Base-by-base conservation (phyloP, 1,284 basidiomycete genomes). In the Erythrobasidium hasegawianum region DNA sequence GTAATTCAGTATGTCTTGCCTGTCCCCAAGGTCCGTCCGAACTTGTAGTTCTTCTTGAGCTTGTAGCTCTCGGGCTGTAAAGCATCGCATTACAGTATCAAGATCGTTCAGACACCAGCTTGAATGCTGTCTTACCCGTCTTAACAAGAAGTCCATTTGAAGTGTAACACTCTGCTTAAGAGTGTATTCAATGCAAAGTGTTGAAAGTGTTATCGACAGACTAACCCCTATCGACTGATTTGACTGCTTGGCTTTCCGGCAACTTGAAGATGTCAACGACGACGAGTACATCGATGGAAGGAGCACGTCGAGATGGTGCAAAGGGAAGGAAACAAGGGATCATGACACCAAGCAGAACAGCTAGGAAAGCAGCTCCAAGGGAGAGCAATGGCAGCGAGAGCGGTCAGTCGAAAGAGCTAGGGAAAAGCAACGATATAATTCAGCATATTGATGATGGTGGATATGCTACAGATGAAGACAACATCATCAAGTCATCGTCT, bases 21-120 rank as follows among this genome's bases (percentile, higher is more conserved):
- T 43, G n/a, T 65, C 45, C 91, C 91, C 1, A 94, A 80, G 14
- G 86, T 81, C 40, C 86, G 82, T 4, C 64, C 58, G 55, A 73
- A 72, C 16, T 62, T 60, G 68, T 70, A 74, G 29, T 71, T 64
- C 54, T 73, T 73, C 64, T 74, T 74, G 52, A 67, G 60, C 22
- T 64, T 67, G 59, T 73, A 74, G 7, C 64, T 67, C 27, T 69
- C 68, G 18, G 73, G 71, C 72, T 74, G 62, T 52, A 5, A n/a
- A 27, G 38, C 45, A 29, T 13, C 20, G 20, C 22, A 20, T 29
- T n/a, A n/a, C n/a, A n/a, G n/a, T n/a, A n/a, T n/a, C n/a, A n/a
- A n/a, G n/a, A n/a, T n/a, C 39, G 16, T n/a, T n/a, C n/a, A n/a
- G n/a, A 26, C 10, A 50, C 24, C n/a, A 11, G n/a, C 22, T 24